phyloP scores from a whole-genome alignment of 208 protist species.

The Leishmania turanica region DNA sequence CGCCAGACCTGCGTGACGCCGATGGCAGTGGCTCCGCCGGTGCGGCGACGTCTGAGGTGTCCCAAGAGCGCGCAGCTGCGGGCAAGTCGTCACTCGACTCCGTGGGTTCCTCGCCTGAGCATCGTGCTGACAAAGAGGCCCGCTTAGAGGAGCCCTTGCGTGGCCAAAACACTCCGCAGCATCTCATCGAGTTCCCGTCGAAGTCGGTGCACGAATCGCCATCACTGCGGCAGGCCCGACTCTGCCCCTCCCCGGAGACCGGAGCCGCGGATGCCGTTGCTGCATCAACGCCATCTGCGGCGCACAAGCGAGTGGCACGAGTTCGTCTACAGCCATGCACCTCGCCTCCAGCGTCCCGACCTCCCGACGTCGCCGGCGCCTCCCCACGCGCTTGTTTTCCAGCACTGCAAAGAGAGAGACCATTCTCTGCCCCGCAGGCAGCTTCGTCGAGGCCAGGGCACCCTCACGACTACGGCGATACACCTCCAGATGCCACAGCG shows the following conservation, averaged over 20 bases:
- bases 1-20: not conserved
- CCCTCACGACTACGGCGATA: not conserved
- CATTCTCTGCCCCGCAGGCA: not conserved
- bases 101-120: not conserved
- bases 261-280: not conserved
- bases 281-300: not conserved
- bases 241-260: not conserved
- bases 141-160: not conserved
- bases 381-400: not conserved
- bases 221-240: not conserved
- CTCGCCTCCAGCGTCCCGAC: slow-evolving; percentile 5
- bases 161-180: not conserved
- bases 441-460: not conserved
- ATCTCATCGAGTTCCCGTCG: not conserved
- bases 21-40: not conserved
- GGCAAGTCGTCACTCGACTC: not conserved
- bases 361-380: not conserved
- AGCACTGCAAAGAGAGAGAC: not conserved
- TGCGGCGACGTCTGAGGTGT: not conserved
- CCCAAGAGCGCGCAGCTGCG: slow-evolving; percentile 1
- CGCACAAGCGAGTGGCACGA: not conserved
- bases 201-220: not conserved
- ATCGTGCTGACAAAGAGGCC: not conserved
- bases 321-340: slow-evolving; percentile 3
- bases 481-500: not conserved